Conservation (phyloP, 108 stramenopile species). For the Nitzschia sp. region DNA sequence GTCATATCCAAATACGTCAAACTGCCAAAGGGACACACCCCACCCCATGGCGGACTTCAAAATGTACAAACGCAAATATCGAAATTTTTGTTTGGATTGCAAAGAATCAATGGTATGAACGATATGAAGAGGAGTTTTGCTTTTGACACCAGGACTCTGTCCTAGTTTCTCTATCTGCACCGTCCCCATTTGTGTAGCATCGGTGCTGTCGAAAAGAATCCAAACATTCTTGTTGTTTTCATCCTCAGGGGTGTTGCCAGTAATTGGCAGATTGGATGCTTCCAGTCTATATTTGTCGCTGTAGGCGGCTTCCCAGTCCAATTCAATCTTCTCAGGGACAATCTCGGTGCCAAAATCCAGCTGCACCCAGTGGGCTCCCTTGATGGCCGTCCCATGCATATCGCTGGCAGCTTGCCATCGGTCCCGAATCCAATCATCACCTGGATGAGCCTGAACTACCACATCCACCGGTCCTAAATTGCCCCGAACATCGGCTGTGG, state of each 20-base stretch:
- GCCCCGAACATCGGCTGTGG: conserved; percentile 55
- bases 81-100: conserved; percentile 22
- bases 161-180: conserved; percentile 31
- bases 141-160: conserved; percentile 64
- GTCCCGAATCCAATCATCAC: conserved; percentile 73
- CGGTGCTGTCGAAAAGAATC: conserved; percentile 28
- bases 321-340: conserved; percentile 42
- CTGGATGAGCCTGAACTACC: conserved; percentile 55
- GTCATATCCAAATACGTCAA: conserved; percentile 60
- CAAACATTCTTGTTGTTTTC: neutral
- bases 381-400: conserved; percentile 77
- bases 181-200: conserved; percentile 6
- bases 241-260: conserved; percentile 11
- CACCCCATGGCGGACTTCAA: conserved; percentile 54
- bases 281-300: conserved; percentile 63
- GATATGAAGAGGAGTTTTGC: conserved; percentile 58
- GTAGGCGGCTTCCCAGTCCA: conserved; percentile 84
- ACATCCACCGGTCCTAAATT: conserved; percentile 76
- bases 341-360: conserved; percentile 48
- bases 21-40: conserved; percentile 79
- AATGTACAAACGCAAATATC: conserved; percentile 59
- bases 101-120: conserved; percentile 48
- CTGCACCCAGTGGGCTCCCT: conserved; percentile 66
- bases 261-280: conserved; percentile 23
- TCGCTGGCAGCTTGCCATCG: conserved; percentile 84